Evolutionary conservation across 345 rosid genomes (phyloP), one percentile per base, ranked within the genome.

Genomic region (Brassica juncea): DNA sequence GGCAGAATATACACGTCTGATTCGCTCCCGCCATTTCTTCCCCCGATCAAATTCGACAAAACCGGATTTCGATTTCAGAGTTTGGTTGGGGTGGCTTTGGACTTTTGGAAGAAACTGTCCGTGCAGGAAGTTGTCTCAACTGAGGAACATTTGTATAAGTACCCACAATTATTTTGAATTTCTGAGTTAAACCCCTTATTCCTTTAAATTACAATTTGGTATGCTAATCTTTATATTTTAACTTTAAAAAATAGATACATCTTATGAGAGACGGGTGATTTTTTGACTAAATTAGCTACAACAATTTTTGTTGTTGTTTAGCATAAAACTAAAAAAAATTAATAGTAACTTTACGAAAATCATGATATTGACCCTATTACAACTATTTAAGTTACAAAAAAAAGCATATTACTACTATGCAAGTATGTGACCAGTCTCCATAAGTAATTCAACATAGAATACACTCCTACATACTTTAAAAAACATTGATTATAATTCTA

Each of bases 1-100:
- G 86, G 72, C 97, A 94, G 89, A 94, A 91, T 70, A 94, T 69
- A 70, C 97, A 92, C 2, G 87, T 75, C 12, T 84, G 34, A 49
- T 62, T 54, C 54, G 82, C 88, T 79, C 84, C 94, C 85, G 88
- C 86, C 98, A 90, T 92, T 77, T 62, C 31, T 32, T 73, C 73
- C 67, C 71, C 71, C 21, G 72, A 52, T 52, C 57, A 52, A 47
- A 47, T 16, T 71, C 10, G 54, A 12, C 19, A 37, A 23, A 52
- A 47, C 59, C 71, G 23, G 55, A 70, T 77, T 62, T 62, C 75
- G 37, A 61, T 30, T 76, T 61, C 37, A 37, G 25, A 8, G 59
- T 25, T 75, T 5, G 25, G 69, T 3, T 42, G 1, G 4, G 14
- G n/a, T 3, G 49, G 49, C 49, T 42, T 42, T 8, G 49, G 49